Conservation (phyloP, 1,139 yeast species). For the Zygoascus hellenicus region DNA sequence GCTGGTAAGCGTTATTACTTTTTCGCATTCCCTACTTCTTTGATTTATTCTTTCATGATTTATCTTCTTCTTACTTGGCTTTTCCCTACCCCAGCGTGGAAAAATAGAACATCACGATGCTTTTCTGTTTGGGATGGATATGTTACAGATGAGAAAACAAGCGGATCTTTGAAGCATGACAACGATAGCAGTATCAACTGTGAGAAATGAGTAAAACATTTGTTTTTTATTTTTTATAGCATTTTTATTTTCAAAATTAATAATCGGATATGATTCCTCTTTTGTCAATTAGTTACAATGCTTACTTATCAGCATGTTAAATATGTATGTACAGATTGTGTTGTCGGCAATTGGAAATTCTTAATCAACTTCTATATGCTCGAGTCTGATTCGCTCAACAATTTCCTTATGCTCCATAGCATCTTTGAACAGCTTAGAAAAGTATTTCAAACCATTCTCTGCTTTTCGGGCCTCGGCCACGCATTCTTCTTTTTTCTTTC, state of each 20-base stretch:
- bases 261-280: background rate
- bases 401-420: constrained; percentile 23
- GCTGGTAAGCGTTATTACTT: constrained; percentile 15
- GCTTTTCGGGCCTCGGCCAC: constrained; percentile 53
- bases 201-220: background rate
- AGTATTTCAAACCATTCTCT: constrained; percentile 51
- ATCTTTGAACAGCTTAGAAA: constrained; percentile 45
- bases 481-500: constrained; percentile 53
- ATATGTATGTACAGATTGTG: background rate
- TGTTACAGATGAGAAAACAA: background rate
- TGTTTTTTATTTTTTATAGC: background rate
- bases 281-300: background rate
- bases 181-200: background rate
- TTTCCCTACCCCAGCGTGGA: constrained; percentile 3
- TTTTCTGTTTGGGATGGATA: background rate
- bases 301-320: background rate
- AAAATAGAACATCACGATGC: background rate
- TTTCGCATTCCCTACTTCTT: constrained; percentile 21
- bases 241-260: too few species aligned
- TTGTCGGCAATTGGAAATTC: too few species aligned
- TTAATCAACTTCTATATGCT: constrained; percentile 19
- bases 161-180: background rate
- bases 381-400: constrained; percentile 7
- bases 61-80: constrained; percentile 12
- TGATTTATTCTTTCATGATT: constrained; percentile 14